Percentiles rank a stretch among this genome's conserved stretches.
Evolutionary conservation across 2,329 filamentous ascomycete genomes (phyloP).

Genomic region (Paramyrothecium sp.): DNA sequence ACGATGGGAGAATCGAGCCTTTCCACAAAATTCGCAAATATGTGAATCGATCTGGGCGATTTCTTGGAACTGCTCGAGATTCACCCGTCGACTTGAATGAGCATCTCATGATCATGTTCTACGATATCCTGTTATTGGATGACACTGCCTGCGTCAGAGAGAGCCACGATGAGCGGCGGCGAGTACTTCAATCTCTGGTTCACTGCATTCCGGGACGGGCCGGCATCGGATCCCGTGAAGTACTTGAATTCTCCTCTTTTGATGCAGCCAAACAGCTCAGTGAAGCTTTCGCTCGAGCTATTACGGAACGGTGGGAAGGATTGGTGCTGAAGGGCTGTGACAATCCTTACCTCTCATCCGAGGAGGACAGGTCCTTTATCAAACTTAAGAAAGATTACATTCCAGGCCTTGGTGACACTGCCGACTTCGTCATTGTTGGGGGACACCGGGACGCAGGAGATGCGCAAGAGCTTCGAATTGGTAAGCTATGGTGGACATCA

Average conservation of each 20-base stretch:
- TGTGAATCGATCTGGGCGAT: conserved; percentile 65
- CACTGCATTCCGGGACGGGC: conserved; percentile 8
- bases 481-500: conserved; percentile 64
- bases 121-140: neutral
- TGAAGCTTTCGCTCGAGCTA: conserved; percentile 2
- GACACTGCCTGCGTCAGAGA: neutral
- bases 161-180: neutral
- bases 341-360: conserved; percentile 39
- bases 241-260: conserved; percentile 3
- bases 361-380: conserved; percentile 73
- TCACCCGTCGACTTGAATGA: neutral
- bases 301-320: conserved; percentile 4
- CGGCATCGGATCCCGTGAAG: conserved; percentile 2
- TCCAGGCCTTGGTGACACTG: conserved; percentile 61
- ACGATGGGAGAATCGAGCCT: conserved; percentile 56
- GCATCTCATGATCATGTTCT: neutral
- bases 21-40: conserved; percentile 78
- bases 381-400: conserved; percentile 28
- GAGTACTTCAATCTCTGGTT: conserved; percentile 42
- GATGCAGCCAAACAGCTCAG: conserved; percentile 5
- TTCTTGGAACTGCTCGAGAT: neutral
- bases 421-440: conserved; percentile 74
- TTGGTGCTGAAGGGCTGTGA: neutral
- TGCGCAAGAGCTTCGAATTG: conserved; percentile 48
- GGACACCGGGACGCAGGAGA: conserved; percentile 63